Evolutionary conservation across 2,329 filamentous ascomycete genomes (phyloP), one percentile per base, ranked within the genome.

Genomic region (Ceratocystis alfenasii): DNA sequence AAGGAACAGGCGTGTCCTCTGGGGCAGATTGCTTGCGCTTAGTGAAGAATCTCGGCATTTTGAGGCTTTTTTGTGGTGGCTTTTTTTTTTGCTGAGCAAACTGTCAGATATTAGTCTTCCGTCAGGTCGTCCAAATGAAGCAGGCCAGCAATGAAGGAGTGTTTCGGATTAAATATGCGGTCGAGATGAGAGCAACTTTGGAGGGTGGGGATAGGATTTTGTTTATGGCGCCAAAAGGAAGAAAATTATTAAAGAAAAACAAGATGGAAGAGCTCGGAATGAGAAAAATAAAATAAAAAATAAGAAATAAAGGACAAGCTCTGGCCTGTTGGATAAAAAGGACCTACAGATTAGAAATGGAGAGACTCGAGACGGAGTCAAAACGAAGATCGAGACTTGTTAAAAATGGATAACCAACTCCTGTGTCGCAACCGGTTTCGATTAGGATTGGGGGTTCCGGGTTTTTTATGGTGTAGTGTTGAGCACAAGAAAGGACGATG

Each of bases 41-140:
- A 72, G 76, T 78, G 69, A 85, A 85, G 72, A 85, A 85, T 76
- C 80, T 83, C 82, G 81, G 81, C 83, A 85, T 85, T 74, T 79
- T 79, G 77, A 68, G 69, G 55, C 55, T 59, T 62, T 62, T 60
- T 46, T 25, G 20, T n/a, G 44, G 48, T 45, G 59, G 15, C 44
- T 41, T 59, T 46, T 25, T 65, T 44, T n/a, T 36, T 36, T 30
- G 17, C 28, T 59, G 7, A 20, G 55, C 25, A 59, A 36, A n/a
- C 55, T 33, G 55, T 36, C 55, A 59, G 25, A 59, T 59, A 59
- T 59, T 59, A 59, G 55, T 59, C 28, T 33, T 33, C 28, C 12
- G 28, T 36, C 28, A 33, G 28, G 55, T 30, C 55, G 55, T 59
- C 55, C 55, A 45, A 60, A 48, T 46, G 41, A 46, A 25, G 25